Conservation (phyloP, 352 stramenopile species). For the Peronospora destructor region DNA sequence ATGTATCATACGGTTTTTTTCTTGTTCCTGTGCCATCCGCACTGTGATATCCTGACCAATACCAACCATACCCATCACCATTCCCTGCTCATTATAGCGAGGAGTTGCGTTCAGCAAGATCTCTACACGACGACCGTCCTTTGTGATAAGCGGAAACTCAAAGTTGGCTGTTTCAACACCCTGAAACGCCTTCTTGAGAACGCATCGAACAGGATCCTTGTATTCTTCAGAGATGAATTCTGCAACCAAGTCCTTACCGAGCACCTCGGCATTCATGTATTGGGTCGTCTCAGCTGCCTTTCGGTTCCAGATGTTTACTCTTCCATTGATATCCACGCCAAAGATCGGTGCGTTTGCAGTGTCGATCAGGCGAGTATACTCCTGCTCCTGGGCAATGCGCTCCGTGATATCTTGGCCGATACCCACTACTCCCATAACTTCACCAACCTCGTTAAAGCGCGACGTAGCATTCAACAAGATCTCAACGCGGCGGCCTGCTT, state of each 20-base stretch:
- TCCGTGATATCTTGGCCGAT: conserved; percentile 73
- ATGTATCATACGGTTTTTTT: conserved; percentile 57
- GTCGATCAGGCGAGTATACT: conserved; percentile 51
- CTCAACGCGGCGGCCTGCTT: conserved; percentile 42
- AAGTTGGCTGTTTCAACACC: conserved; percentile 34
- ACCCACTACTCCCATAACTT: conserved; percentile 60
- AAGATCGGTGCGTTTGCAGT: conserved; percentile 81
- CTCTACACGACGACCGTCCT: too few relatives aligned
- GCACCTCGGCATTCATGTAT: conserved; percentile 49
- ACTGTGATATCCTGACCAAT: conserved; percentile 12
- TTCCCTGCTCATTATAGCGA: too few relatives aligned
- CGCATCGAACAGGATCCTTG: conserved; percentile 24
- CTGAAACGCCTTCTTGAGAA: conserved; percentile 35
- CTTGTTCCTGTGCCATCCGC: conserved; percentile 65
- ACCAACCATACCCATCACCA: too few relatives aligned
- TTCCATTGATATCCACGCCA: conserved; percentile 50
- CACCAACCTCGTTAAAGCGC: conserved; percentile 43
- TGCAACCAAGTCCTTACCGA: conserved; percentile 38
- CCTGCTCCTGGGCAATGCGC: conserved; percentile 42
- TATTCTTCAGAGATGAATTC: conserved; percentile 46
- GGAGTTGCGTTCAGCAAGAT: too few relatives aligned
- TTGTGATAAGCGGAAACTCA: too few relatives aligned
- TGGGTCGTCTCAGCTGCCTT: conserved; percentile 26
- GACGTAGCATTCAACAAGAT: conserved; percentile 73
- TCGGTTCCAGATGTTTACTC: conserved; percentile 59